Percentiles rank a stretch among this genome's conserved stretches.
phyloP scores from a whole-genome alignment of 768 basidiomycete genomes.

The Leucosporidium yakuticum region DNA sequence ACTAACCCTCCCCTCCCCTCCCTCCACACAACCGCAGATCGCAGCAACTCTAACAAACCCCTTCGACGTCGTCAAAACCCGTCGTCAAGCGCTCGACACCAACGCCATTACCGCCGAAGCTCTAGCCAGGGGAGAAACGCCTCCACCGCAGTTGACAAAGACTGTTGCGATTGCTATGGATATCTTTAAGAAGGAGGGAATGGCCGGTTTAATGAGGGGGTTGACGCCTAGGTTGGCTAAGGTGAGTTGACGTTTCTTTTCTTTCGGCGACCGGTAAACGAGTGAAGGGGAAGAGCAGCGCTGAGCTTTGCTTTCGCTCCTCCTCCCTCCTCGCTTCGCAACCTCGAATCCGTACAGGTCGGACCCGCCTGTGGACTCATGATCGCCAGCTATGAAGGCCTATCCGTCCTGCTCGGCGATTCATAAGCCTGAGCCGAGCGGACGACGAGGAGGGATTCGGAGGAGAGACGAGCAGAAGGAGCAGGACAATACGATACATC shows the following conservation, averaged over 20 bases:
- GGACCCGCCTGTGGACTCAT: slow-evolving; percentile 92
- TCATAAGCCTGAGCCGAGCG: no score
- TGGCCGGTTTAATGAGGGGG: slow-evolving; percentile 72
- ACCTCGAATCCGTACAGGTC: slow-evolving; percentile 6
- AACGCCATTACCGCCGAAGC: slow-evolving; percentile 5
- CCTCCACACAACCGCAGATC: slow-evolving; percentile 25
- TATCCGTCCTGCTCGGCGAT: slow-evolving; percentile 2
- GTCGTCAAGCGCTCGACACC: slow-evolving; percentile 62
- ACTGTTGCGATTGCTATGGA: slow-evolving; percentile 62
- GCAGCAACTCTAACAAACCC: slow-evolving; percentile 87
- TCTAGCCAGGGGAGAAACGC: neutral
- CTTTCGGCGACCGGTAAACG: no score
- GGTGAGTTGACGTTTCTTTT: slow-evolving; percentile 51
- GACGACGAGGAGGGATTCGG: no score
- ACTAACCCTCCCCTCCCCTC: no score
- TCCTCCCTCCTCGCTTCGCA: slow-evolving; percentile 44
- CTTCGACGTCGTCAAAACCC: slow-evolving; percentile 93
- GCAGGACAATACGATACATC: no score
- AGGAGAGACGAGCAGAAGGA: no score
- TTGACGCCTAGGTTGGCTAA: slow-evolving; percentile 82
- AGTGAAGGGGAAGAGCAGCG: no score
- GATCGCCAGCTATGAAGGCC: slow-evolving; percentile 83
- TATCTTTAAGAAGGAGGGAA: slow-evolving; percentile 73
- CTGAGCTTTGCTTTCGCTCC: no score
- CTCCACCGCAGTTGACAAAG: slow-evolving; percentile 41